These are phyloP conservation scores for Sclerotinia minor DNA, from an alignment of 2,329 filamentous ascomycete species.

Conservation along the genomic window DNA sequence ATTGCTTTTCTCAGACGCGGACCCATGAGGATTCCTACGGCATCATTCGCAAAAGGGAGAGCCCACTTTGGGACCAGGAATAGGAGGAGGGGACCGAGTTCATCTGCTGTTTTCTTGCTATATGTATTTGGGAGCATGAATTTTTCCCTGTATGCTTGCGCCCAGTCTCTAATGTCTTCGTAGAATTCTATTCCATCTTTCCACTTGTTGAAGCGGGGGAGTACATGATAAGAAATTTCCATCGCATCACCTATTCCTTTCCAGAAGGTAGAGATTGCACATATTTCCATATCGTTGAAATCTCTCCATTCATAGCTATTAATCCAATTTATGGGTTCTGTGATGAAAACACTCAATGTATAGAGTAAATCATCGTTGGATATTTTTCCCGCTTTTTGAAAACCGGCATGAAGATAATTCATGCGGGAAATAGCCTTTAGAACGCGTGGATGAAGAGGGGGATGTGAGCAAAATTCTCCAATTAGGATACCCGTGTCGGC, in stretches of 20 bases:
- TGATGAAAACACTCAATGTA: constrained; percentile 64
- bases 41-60: constrained; percentile 50
- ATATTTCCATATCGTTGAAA: constrained; percentile 65
- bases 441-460: constrained; percentile 42
- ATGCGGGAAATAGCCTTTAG: constrained; percentile 59
- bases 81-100: constrained; percentile 61
- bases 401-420: constrained; percentile 62
- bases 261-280: constrained; percentile 69
- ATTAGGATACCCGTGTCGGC: constrained; percentile 36
- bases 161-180: constrained; percentile 51
- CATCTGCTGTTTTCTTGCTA: constrained; percentile 55
- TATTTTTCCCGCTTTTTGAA: constrained; percentile 60
- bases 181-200: constrained; percentile 53
- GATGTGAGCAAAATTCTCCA: constrained; percentile 32
- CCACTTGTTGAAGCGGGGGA: constrained; percentile 42
- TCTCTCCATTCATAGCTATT: constrained; percentile 68
- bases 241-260: constrained; percentile 70
- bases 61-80: constrained; percentile 52
- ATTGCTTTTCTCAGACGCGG: constrained; percentile 64
- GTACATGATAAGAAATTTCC: constrained; percentile 54
- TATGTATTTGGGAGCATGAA: constrained; percentile 56
- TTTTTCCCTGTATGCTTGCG: constrained; percentile 57
- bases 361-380: constrained; percentile 64
- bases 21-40: constrained; percentile 62
- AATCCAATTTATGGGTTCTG: constrained; percentile 65